Base-by-base conservation (phyloP, 306 rosid genomes). In the Pachyrhizus erosus region DNA sequence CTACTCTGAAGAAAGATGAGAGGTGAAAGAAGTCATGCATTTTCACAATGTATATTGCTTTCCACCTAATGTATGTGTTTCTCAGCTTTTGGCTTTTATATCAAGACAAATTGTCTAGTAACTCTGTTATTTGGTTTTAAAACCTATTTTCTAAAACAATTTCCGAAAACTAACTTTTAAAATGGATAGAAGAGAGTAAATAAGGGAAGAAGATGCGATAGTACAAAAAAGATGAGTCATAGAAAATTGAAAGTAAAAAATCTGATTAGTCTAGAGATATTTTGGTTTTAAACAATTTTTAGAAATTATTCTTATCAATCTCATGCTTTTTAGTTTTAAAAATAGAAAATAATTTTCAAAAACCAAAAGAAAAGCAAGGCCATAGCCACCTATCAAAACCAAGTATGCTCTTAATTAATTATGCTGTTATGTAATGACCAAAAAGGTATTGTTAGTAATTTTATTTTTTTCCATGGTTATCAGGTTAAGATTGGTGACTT, bases 401-500 rank as follows among this genome's bases (percentile, higher is more conserved):
- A 26, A 43, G 15, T n/a, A n/a, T n/a, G n/a, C n/a, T n/a, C 5
- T 9, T 55, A 71, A 20, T 71, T 61, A 64, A 39, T 9, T 20
- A 18, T 48, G 29, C n/a, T 51, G 37, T 26, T 51, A 26, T 39
- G 67, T 34, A 5, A 21, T 82, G 15, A 57, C 66, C 26, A 13
- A 33, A 26, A 33, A 34, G 2, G 20, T 13, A 4, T 14, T 40
- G n/a, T 33, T 73, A 33, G 5, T 51, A 60, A 42, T 5, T 45
- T 27, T 7, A 1, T 20, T 37, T 65, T 51, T 57, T 42, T 39
- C 12, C 18, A 67, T 69, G 65, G 31, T 10, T 24, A 29, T 10
- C 76, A 95, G 98, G 98, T 96, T 73, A 96, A 96, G 86, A 93
- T 96, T 87, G 99, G 99, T 24, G 99, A 96, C 84, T 88, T 96